A percentile compares a stretch with the other conserved stretches of the same genome.
phyloP scores from a whole-genome alignment of 768 basidiomycete genomes.

The Candolleomyces aberdarensis region DNA sequence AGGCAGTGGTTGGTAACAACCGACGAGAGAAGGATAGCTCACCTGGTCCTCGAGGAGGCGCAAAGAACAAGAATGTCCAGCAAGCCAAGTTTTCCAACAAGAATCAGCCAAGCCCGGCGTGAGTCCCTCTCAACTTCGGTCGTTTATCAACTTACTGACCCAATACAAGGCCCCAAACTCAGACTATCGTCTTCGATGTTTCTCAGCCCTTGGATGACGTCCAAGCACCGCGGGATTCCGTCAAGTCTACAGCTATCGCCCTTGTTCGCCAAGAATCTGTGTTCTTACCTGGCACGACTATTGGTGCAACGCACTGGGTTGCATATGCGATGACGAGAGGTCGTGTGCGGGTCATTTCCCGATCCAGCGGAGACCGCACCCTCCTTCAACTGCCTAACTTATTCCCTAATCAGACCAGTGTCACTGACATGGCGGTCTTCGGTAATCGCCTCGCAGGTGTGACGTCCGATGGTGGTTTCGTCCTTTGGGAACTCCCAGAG shows the following conservation, averaged over 20 bases:
- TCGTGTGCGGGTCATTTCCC: slow-evolving; percentile 84
- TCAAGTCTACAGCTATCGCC: slow-evolving; percentile 89
- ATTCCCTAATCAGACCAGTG: slow-evolving; percentile 60
- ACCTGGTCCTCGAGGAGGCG: slow-evolving; percentile 38
- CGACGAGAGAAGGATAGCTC: slow-evolving; percentile 72
- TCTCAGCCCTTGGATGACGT: slow-evolving; percentile 69
- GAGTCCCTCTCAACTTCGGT: slow-evolving; percentile 13
- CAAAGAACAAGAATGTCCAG: slow-evolving; percentile 30
- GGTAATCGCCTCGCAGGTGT: slow-evolving; percentile 82
- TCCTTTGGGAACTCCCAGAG: slow-evolving; percentile 85
- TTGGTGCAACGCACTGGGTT: slow-evolving; percentile 90
- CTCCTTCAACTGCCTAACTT: slow-evolving; percentile 69
- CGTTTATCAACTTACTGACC: slow-evolving; percentile 4
- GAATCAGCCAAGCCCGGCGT: slow-evolving; percentile 58
- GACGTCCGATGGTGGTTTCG: slow-evolving; percentile 85
- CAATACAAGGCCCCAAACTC: slow-evolving; percentile 50
- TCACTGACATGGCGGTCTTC: slow-evolving; percentile 84
- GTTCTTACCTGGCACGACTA: slow-evolving; percentile 83
- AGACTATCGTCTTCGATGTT: slow-evolving; percentile 74
- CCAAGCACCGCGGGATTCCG: slow-evolving; percentile 69
- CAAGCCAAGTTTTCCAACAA: slow-evolving; percentile 45
- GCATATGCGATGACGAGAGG: slow-evolving; percentile 91
- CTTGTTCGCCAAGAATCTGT: slow-evolving; percentile 82
- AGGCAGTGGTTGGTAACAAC: slow-evolving; percentile 47
- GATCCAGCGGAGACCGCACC: slow-evolving; percentile 85